phyloP scores from a whole-genome alignment of 225 moss, liverwort and hornwort genomes.

The Pseudisothecium myosuroides region DNA sequence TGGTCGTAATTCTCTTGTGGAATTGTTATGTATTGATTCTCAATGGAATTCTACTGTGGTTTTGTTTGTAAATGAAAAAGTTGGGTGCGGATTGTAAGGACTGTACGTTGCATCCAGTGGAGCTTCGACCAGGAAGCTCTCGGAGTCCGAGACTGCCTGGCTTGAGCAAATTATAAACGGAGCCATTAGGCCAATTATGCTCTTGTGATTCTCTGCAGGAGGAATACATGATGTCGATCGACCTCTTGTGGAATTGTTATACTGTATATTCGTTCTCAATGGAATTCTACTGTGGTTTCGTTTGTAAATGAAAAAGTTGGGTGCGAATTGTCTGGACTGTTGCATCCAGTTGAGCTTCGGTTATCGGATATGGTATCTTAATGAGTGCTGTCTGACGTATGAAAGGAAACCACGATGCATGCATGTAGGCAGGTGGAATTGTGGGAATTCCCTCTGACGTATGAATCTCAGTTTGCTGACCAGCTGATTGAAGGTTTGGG shows the following conservation, averaged over 20 bases:
- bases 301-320: not conserved
- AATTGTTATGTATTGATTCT: not conserved
- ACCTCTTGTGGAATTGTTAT: not conserved
- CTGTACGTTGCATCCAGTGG: too few species aligned
- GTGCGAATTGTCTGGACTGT: not conserved
- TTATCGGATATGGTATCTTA: not conserved
- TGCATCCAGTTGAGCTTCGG: not conserved
- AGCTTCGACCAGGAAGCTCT: too few species aligned
- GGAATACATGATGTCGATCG: too few species aligned
- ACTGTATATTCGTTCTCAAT: not conserved
- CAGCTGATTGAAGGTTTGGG: too few species aligned
- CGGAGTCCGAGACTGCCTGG: too few species aligned
- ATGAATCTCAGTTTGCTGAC: not conserved
- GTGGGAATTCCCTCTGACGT: not conserved
- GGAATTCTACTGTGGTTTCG: not conserved
- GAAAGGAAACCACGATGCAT: not conserved
- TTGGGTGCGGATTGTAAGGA: not conserved
- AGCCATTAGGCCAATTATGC: too few species aligned
- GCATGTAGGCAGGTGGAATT: not conserved
- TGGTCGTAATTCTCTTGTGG: too few species aligned
- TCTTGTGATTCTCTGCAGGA: not conserved
- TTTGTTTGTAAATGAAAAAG: not conserved
- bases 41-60: not conserved
- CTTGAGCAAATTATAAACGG: too few species aligned
- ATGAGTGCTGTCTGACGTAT: not conserved